Evolutionary conservation across 2,329 filamentous ascomycete species (phyloP).

Genomic region (Dactylella cylindrospora): DNA sequence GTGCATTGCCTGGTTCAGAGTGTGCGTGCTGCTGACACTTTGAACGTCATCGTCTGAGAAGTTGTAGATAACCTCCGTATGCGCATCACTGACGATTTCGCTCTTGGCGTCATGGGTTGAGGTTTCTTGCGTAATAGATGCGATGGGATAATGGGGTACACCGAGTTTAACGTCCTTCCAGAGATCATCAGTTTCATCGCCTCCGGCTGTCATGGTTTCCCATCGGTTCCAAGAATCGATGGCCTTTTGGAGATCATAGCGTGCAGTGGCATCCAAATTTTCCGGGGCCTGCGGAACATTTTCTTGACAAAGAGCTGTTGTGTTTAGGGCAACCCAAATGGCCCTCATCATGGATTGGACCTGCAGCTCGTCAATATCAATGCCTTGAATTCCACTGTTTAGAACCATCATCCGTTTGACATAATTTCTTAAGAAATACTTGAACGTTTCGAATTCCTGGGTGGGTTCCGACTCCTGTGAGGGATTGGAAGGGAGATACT

Average conservation of each 20-base stretch:
- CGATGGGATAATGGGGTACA: slow-evolving; percentile 17
- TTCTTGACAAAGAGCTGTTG: slow-evolving; percentile 10
- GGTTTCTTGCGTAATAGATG: slow-evolving; percentile 31
- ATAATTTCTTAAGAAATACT: slow-evolving; percentile 3
- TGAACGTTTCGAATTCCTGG: slow-evolving; percentile 6
- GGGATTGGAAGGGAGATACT: slow-evolving; percentile 24
- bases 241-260: background rate
- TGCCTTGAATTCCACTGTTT: background rate
- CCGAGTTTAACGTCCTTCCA: slow-evolving; percentile 35
- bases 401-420: background rate
- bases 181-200: slow-evolving; percentile 10
- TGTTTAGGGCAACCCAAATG: slow-evolving; percentile 11
- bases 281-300: background rate
- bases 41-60: slow-evolving; percentile 3
- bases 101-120: slow-evolving; percentile 1
- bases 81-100: slow-evolving; percentile 17
- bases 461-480: background rate
- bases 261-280: background rate
- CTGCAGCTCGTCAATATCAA: background rate
- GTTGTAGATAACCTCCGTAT: slow-evolving; percentile 1
- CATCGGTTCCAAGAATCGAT: slow-evolving; percentile 14
- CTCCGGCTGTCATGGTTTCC: slow-evolving; percentile 10
- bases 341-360: slow-evolving; percentile 3
- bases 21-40: slow-evolving; percentile 30
- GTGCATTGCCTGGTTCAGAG: slow-evolving; percentile 13